Base-by-base conservation (phyloP, 2,329 filamentous ascomycete species). In the Zalaria obscura region DNA sequence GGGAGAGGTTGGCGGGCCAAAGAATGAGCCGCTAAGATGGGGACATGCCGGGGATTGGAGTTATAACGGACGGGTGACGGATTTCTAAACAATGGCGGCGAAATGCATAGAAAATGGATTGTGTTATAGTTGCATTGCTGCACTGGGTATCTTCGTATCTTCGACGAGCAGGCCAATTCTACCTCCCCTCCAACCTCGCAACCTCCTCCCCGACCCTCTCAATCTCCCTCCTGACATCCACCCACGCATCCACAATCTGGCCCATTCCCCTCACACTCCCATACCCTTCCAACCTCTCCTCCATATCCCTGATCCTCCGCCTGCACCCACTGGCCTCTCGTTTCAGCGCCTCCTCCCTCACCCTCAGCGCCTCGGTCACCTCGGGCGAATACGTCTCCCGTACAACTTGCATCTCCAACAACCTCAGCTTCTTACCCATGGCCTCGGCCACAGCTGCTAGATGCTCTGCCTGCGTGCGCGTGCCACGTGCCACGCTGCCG, bases 11-110 rank as follows among this genome's bases (percentile, higher is more conserved):
- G 91, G 91, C 4, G 91, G 91, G 1, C 91, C 91, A 4, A 98
- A 96, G 77, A 96, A 93, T 57, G 89, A 98, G 64, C 91, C 91
- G 40, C 57, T 96, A 57, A 68, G 88, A 52, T 95, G 89, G 89
- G 87, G 87, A 0, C 68, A 72, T 11, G 58, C 54, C 0, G 80
- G 84, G 1, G 79, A 83, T 58, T 98, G 88, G 82, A 95, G 86
- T 60, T 98, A 84, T 62, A 95, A 95, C 61, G 91, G 91, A 37
- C 70, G 89, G 48, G 88, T 93, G 41, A 96, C 89, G 25, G 91
- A 98, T 63, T 98, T 98, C 46, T 76, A 55, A 66, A 39, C 8
- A n/a, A 18, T 18, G 18, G 18, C 18, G 18, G 18, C 18, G 18
- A 18, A 18, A 18, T 18, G 18, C 18, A 18, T 18, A 18, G 18